Percentiles rank a stretch among this genome's conserved stretches.
These are phyloP conservation scores for Furcasterigmium furcatum DNA, from an alignment of 2,329 filamentous ascomycete genomes.

Conservation along the genomic window DNA sequence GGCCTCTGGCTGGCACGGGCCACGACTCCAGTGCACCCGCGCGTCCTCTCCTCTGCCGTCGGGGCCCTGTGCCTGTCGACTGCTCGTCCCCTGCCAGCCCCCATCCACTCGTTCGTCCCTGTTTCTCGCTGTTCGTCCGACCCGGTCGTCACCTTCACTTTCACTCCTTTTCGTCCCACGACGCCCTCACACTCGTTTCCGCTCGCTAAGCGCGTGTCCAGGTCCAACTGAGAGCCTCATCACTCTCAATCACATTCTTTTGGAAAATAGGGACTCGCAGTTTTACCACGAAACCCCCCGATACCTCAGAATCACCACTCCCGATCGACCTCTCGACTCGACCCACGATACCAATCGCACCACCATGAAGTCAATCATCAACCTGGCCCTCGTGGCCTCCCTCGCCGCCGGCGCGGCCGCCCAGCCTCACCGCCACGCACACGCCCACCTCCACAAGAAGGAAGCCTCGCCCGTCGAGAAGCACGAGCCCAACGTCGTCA, in stretches of 20 bases:
- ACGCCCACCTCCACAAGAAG: slow-evolving; percentile 58
- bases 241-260: slow-evolving; percentile 57
- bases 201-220: slow-evolving; percentile 11
- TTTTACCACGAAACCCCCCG: too few relatives aligned
- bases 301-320: background rate
- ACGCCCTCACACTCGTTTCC: slow-evolving; percentile 2
- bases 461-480: slow-evolving; percentile 45
- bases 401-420: slow-evolving; percentile 52
- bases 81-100: background rate
- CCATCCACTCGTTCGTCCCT: background rate
- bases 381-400: slow-evolving; percentile 49
- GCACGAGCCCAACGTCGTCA: slow-evolving; percentile 42
- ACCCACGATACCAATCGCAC: background rate
- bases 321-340: slow-evolving; percentile 1
- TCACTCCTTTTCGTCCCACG: background rate
- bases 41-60: background rate
- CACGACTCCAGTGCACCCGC: background rate
- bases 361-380: slow-evolving; percentile 48
- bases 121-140: background rate
- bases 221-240: slow-evolving; percentile 48
- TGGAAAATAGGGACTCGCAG: slow-evolving; percentile 23
- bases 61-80: background rate
- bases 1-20: background rate
- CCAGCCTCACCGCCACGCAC: slow-evolving; percentile 55
- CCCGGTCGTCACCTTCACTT: background rate